A percentile compares a stretch with the other conserved stretches of the same genome.
These are phyloP conservation scores for Tilletia indica DNA, from an alignment of 1,284 basidiomycete genomes.

Conservation along the genomic window DNA sequence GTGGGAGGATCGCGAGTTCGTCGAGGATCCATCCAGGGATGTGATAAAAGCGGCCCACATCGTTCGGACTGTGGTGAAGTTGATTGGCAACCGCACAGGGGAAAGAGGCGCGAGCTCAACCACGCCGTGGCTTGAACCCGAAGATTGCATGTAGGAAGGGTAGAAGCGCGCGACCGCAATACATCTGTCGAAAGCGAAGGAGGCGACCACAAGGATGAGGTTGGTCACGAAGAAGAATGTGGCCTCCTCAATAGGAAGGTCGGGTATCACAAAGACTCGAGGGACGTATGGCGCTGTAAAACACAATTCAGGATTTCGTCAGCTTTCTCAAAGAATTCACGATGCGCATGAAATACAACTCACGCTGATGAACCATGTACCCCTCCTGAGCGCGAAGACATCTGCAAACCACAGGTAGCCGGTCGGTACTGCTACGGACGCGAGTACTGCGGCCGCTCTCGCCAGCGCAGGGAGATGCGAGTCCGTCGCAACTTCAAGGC, in stretches of 20 bases:
- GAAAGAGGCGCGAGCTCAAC: slow-evolving; percentile 26
- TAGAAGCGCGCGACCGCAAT: slow-evolving; percentile 36
- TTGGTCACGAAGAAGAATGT: slow-evolving; percentile 53
- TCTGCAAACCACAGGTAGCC: slow-evolving; percentile 41
- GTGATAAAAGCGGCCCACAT: slow-evolving; percentile 39
- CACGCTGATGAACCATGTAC: slow-evolving; percentile 49
- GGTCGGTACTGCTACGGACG: slow-evolving; percentile 32
- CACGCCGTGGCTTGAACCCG: too few species aligned
- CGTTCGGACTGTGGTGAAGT: slow-evolving; percentile 25
- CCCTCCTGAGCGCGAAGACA: slow-evolving; percentile 42
- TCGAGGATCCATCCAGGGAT: slow-evolving; percentile 32
- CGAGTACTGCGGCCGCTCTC: slow-evolving; percentile 16
- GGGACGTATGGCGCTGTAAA: slow-evolving; percentile 32
- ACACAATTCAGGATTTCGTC: background rate
- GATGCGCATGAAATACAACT: background rate
- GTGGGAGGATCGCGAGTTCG: slow-evolving; percentile 40
- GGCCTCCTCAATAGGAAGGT: slow-evolving; percentile 51
- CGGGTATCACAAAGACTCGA: slow-evolving; percentile 46
- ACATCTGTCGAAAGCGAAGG: slow-evolving; percentile 48
- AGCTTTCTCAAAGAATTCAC: background rate
- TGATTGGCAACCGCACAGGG: slow-evolving; percentile 38
- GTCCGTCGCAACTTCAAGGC: background rate
- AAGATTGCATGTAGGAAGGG: background rate
- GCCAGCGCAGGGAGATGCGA: slow-evolving; percentile 15
- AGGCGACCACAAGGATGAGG: slow-evolving; percentile 44